Evolutionary conservation across 257 asterid genomes (phyloP).

Genomic region (Nicotiana undulata): DNA sequence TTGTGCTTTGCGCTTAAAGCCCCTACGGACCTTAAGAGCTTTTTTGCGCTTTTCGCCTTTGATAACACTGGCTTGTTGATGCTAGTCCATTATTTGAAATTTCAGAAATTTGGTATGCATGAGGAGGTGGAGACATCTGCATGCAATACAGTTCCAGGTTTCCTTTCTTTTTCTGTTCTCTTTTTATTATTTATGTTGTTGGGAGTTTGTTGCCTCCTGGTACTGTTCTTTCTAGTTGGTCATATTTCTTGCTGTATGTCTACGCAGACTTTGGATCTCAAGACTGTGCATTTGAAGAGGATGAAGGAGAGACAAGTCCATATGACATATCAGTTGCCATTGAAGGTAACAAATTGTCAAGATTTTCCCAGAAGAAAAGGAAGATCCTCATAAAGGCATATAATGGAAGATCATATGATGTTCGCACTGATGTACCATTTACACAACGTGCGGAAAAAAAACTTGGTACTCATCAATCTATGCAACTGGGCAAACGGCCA

Average conservation of each 20-base stretch:
- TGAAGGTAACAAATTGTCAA: slow-evolving; percentile 44
- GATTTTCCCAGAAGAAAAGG: slow-evolving; percentile 60
- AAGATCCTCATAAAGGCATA: slow-evolving; percentile 44
- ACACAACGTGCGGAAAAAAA: slow-evolving; percentile 51
- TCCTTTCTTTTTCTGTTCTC: slow-evolving; percentile 8
- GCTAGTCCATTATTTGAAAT: slow-evolving; percentile 3
- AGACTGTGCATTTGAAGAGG: slow-evolving; percentile 53
- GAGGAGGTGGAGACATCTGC: slow-evolving; percentile 88
- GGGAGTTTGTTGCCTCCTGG: slow-evolving; percentile 1
- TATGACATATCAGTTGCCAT: slow-evolving; percentile 46
- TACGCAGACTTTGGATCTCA: slow-evolving; percentile 53
- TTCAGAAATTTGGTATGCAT: slow-evolving; percentile 59
- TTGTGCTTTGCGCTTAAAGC: no score
- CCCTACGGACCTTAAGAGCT: no score
- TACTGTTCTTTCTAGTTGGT: slow-evolving; percentile 14
- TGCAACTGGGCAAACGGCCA: slow-evolving; percentile 53
- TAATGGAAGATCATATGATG: slow-evolving; percentile 46
- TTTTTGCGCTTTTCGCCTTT: no score
- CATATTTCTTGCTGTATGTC: slow-evolving; percentile 14
- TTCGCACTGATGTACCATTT: slow-evolving; percentile 47
- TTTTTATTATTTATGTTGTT: neutral
- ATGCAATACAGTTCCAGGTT: slow-evolving; percentile 65
- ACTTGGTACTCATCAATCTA: slow-evolving; percentile 43
- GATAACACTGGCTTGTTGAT: slow-evolving; percentile 9
- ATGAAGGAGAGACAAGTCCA: slow-evolving; percentile 75